Conservation (phyloP, 2,329 filamentous ascomycete genomes). For the Hymenoscyphus occultus region DNA sequence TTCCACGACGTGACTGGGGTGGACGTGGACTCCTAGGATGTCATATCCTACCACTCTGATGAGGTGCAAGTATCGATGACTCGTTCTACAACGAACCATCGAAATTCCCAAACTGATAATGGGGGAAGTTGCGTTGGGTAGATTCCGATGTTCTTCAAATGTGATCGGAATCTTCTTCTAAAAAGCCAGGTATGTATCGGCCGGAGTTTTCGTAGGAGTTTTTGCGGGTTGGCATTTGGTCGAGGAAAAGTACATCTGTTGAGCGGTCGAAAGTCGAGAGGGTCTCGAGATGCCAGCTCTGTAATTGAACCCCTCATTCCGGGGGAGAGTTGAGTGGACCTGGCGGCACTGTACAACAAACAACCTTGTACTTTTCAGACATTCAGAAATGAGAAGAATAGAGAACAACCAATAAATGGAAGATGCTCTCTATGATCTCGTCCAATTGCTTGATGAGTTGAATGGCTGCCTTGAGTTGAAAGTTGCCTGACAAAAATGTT, state of each 20-base stretch:
- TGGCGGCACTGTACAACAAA: not conserved
- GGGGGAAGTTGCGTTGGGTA: not conserved
- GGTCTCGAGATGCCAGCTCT: not conserved
- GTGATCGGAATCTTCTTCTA: not conserved
- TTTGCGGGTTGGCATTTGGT: not conserved
- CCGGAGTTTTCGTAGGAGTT: not conserved
- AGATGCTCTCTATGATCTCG: not conserved
- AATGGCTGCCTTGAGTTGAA: not conserved
- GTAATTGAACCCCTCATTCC: not conserved
- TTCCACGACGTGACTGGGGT: conserved; percentile 79
- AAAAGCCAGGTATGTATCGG: not conserved
- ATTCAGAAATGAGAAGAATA: not conserved
- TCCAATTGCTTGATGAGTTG: not conserved
- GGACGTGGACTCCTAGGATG: conserved; percentile 87
- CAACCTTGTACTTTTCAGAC: not conserved
- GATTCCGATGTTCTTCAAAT: not conserved
- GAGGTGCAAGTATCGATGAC: not conserved
- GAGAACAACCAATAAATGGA: not conserved
- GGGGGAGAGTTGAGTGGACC: not conserved
- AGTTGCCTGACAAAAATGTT: not conserved
- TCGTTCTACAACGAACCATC: not conserved
- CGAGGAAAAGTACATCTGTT: not conserved
- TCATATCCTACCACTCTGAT: conserved; percentile 77
- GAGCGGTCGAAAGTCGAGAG: not conserved
- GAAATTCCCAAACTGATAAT: not conserved